phyloP scores from a whole-genome alignment of 768 basidiomycete genomes.

The Termitomyces sp. region DNA sequence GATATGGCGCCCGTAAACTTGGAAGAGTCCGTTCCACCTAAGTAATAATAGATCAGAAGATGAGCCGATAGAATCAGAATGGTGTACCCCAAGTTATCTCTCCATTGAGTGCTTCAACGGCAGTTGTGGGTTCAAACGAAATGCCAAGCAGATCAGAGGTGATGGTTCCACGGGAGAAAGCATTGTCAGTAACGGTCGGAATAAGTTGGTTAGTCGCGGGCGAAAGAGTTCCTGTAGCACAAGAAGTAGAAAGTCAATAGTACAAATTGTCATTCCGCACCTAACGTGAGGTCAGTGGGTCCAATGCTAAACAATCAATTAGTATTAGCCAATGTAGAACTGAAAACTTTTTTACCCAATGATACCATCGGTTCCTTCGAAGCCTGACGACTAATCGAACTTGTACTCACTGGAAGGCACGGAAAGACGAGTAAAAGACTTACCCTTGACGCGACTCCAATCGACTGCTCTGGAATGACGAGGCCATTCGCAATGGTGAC shows the following conservation, averaged over 20 bases:
- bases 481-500: constrained; percentile 48
- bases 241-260: background rate
- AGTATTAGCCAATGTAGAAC: background rate
- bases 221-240: constrained; percentile 25
- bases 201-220: constrained; percentile 24
- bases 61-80: constrained; percentile 4
- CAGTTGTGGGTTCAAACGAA: constrained; percentile 45
- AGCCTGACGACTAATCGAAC: constrained; percentile 31
- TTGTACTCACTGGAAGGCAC: background rate
- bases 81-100: constrained; percentile 47
- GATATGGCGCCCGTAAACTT: constrained; percentile 38
- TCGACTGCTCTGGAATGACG: constrained; percentile 50
- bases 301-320: constrained; percentile 42
- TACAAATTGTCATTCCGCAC: constrained; percentile 14
- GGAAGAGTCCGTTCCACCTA: constrained; percentile 38
- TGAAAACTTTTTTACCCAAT: constrained; percentile 38
- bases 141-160: constrained; percentile 37
- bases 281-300: constrained; percentile 48
- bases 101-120: constrained; percentile 32
- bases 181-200: constrained; percentile 56
- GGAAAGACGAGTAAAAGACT: background rate
- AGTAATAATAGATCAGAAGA: background rate
- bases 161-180: constrained; percentile 36
- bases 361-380: constrained; percentile 55
- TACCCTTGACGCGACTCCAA: constrained; percentile 50